Base-by-base conservation (phyloP, 495 filamentous ascomycete species). In the Penicillium arizonense region DNA sequence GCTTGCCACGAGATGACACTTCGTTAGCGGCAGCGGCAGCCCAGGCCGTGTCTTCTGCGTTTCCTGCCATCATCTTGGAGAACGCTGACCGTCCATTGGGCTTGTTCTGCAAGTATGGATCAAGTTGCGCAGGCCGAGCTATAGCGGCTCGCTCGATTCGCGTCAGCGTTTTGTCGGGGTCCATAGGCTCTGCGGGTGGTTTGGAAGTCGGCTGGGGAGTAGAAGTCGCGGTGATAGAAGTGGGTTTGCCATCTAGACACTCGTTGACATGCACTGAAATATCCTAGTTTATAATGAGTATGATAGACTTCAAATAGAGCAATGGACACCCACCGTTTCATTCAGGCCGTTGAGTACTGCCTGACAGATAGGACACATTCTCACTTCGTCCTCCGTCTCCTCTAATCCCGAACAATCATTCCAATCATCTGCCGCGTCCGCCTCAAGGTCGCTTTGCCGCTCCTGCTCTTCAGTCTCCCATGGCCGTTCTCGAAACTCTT, bases 1-100 rank as follows among this genome's bases (percentile, higher is more conserved):
- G 89, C 67, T 92, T 96, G n/a, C 94, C 94, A 20, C 90, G 80
- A 6, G 90, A 85, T 2, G 84, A 79, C 5, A 80, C 71, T 64
- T 96, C 90, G 0, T 87, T 77, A 18, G 91, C 88, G 4, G 93
- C 89, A 13, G 94, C 93, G 4, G 78, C 80, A 2, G 89, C 84
- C 95, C 95, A 97, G 2, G 94, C 94, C 0, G 82, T 77, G 65
- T 96, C 87, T 73, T 97, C 94, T 18, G 88, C 88, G 66, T 96
- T 90, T 8, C 83, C 82, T 5, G 90, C 86, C 93, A 97, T 97
- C 36, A 97, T 74, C 65, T 89, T 94, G 10, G 89, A 85, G 58
- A 97, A 97, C 2, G 91, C 93, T 0, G 91, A 93, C 13, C 56
- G 57, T 10, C 62, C 55, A 1, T 34, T 57, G 18, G 69, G 50